Percentiles rank a stretch among this genome's conserved stretches.
phyloP scores from a whole-genome alignment of 257 asterid species.

The Fraxinus americana region DNA sequence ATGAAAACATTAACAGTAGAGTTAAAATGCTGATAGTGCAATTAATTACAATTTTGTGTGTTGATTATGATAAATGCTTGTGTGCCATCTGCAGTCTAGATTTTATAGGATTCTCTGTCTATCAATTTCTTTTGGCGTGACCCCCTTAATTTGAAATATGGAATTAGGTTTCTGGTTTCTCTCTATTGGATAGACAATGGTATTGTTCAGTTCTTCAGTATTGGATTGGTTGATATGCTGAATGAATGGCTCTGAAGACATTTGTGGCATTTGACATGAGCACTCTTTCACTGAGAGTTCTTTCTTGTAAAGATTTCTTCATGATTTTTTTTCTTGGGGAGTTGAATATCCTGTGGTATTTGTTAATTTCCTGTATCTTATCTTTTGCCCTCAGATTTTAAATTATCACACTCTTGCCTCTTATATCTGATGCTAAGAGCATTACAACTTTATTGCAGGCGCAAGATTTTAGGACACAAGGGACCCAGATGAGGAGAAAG shows the following conservation, averaged over 20 bases:
- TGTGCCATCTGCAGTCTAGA: conserved; percentile 21
- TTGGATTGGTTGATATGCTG: background rate
- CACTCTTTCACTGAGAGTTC: background rate
- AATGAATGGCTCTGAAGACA: background rate
- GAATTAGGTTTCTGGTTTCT: background rate
- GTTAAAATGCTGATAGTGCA: background rate
- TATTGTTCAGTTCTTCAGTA: background rate
- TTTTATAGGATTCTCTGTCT: background rate
- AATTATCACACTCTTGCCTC: background rate
- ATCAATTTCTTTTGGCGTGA: no score
- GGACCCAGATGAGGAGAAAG: background rate
- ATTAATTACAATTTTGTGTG: no score
- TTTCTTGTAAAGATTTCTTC: background rate
- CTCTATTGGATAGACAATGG: background rate
- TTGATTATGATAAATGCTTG: background rate
- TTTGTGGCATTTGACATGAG: background rate
- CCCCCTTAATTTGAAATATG: background rate
- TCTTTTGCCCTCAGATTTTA: background rate
- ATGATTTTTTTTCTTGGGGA: background rate
- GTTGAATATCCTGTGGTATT: conserved; percentile 1
- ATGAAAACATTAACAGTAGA: background rate
- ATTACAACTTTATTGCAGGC: background rate
- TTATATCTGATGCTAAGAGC: background rate
- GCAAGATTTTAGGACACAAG: background rate
- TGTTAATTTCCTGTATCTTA: background rate